A percentile compares a stretch with the other conserved stretches of the same genome.
Conservation (phyloP, 192 early-diverging fungal species). For the Gorgonomyces haynaldii region DNA sequence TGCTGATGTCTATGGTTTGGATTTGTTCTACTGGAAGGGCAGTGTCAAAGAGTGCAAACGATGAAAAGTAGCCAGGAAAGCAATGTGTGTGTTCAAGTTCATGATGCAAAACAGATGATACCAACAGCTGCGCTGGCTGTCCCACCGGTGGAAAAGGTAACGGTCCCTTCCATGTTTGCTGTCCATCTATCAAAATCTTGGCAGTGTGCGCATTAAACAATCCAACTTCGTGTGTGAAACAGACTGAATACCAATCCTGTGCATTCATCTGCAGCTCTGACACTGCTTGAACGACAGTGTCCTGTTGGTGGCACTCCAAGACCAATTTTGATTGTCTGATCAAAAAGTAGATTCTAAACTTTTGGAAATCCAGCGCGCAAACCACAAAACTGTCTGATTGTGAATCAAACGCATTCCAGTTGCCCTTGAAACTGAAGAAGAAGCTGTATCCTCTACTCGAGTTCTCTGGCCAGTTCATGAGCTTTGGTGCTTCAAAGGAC, state of each 20-base stretch:
- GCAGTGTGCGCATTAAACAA: background rate
- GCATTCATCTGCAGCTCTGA: too few relatives aligned
- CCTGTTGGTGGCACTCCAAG: background rate
- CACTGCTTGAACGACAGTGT: too few relatives aligned
- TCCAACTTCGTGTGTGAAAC: background rate
- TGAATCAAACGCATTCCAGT: background rate
- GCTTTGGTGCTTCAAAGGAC: background rate
- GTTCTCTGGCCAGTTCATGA: too few relatives aligned
- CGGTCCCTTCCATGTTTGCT: background rate
- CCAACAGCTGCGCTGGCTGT: background rate
- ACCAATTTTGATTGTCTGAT: background rate
- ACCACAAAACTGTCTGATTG: background rate
- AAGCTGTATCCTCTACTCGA: too few relatives aligned
- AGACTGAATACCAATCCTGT: background rate
- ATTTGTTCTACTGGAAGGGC: background rate
- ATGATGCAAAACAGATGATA: background rate
- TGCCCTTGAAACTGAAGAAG: background rate
- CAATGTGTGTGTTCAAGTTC: background rate
- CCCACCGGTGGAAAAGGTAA: background rate
- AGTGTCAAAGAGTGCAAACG: background rate
- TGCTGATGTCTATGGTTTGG: background rate
- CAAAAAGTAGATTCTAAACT: background rate
- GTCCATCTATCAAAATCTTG: background rate
- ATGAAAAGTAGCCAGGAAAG: background rate
- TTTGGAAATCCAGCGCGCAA: background rate